A percentile compares a stretch with the other conserved stretches of the same genome.
Conservation (phyloP, 202 grass and related monocot genomes). For the Panicum hallii region DNA sequence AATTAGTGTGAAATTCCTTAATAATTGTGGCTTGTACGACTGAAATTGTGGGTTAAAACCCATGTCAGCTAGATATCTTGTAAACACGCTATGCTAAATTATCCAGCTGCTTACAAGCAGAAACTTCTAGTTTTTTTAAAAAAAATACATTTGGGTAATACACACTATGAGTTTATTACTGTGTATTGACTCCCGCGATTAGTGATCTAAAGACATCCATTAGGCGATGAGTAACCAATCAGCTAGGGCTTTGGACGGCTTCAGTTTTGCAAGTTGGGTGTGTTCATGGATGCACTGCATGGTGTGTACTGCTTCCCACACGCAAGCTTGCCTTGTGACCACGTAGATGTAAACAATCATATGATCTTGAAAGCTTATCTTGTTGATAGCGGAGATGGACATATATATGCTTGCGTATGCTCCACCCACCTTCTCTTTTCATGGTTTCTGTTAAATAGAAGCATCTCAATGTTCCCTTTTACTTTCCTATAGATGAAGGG, state of each 20-base stretch:
- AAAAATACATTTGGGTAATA: conserved; percentile 7
- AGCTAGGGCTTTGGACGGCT: background rate
- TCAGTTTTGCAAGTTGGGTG: conserved; percentile 34
- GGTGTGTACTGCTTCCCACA: background rate
- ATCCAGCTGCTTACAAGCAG: background rate
- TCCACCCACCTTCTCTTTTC: too few species aligned
- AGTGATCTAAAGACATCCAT: conserved; percentile 14
- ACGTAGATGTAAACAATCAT: conserved; percentile 7
- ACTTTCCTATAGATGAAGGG: too few species aligned
- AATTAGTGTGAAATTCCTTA: background rate
- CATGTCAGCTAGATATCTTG: background rate
- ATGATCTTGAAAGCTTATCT: conserved; percentile 28
- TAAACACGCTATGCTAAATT: background rate
- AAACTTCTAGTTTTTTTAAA: background rate
- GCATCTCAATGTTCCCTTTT: too few species aligned
- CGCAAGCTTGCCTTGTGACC: conserved; percentile 19
- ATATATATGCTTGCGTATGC: conserved; percentile 57
- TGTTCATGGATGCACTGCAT: conserved; percentile 7
- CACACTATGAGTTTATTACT: conserved; percentile 5
- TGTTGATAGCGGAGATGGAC: conserved; percentile 47
- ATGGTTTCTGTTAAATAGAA: too few species aligned
- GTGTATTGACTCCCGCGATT: background rate
- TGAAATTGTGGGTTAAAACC: background rate
- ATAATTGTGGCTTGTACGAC: background rate
- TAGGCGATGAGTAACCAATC: conserved; percentile 27